These are phyloP conservation scores for Pistacia integerrima DNA, from an alignment of 345 rosid species.

Conservation along the genomic window DNA sequence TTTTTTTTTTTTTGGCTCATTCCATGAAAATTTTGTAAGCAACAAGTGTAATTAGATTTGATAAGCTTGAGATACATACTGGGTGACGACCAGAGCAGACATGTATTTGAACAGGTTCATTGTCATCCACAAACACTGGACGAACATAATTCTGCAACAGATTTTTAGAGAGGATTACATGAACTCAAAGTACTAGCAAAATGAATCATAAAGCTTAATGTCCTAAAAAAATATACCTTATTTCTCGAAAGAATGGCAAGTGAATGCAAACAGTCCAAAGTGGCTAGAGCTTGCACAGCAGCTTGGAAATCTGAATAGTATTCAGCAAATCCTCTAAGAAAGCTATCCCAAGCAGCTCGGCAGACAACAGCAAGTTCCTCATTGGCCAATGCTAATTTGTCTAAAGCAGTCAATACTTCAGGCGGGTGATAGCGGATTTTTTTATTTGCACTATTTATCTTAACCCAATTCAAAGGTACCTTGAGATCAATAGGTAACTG, in stretches of 20 bases:
- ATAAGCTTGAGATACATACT: conserved; percentile 43
- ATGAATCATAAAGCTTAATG: conserved; percentile 9
- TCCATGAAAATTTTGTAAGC: conserved; percentile 3
- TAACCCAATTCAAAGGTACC: conserved; percentile 80
- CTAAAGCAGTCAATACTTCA: conserved; percentile 72
- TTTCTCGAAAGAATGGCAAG: conserved; percentile 81
- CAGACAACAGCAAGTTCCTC: conserved; percentile 71
- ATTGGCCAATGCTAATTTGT: conserved; percentile 70
- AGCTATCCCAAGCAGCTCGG: conserved; percentile 81
- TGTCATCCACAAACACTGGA: conserved; percentile 64
- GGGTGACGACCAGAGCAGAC: conserved; percentile 88
- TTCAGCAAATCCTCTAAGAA: conserved; percentile 61
- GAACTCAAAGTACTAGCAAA: conserved; percentile 20
- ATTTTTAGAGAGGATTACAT: conserved; percentile 3
- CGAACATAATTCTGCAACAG: conserved; percentile 70
- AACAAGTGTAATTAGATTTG: background rate
- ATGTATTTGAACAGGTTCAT: conserved; percentile 72
- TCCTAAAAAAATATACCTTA: conserved; percentile 47
- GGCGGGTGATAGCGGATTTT: conserved; percentile 91
- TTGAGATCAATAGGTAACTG: conserved; percentile 75
- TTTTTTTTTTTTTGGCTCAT: background rate
- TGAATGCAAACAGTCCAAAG: conserved; percentile 88
- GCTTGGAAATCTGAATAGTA: conserved; percentile 75
- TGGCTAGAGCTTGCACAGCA: conserved; percentile 80
- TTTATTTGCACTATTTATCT: conserved; percentile 86